Percentiles rank a stretch among this genome's conserved stretches.
phyloP scores from a whole-genome alignment of 2,329 filamentous ascomycete genomes.

The Aaosphaeria pasadenensis region DNA sequence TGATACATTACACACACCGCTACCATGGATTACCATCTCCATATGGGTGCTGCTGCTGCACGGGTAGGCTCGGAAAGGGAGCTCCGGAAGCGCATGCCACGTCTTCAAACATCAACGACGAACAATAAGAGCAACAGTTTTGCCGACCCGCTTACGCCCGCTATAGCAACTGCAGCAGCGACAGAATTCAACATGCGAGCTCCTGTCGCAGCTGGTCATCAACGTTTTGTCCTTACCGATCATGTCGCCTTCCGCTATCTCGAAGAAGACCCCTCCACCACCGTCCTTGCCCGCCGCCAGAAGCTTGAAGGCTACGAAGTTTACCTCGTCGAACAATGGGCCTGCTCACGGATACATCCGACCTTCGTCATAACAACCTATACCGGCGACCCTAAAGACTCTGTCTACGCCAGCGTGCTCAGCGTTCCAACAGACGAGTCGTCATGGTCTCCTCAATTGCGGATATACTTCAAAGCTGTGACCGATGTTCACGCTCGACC shows the following conservation, averaged over 20 bases:
- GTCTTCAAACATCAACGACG: slow-evolving; percentile 17
- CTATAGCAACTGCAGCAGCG: slow-evolving; percentile 6
- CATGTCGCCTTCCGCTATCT: slow-evolving; percentile 68
- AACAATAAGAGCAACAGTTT: slow-evolving; percentile 10
- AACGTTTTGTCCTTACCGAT: slow-evolving; percentile 64
- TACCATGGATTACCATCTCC: too few relatives aligned
- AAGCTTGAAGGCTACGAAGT: slow-evolving; percentile 81
- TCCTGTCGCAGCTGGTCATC: slow-evolving; percentile 39
- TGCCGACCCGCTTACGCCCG: not conserved
- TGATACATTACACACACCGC: too few relatives aligned
- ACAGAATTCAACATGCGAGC: slow-evolving; percentile 8
- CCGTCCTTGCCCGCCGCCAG: slow-evolving; percentile 68
- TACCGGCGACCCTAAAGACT: slow-evolving; percentile 79
- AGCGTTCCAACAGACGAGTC: slow-evolving; percentile 77
- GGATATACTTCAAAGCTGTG: slow-evolving; percentile 82
- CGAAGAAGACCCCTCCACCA: slow-evolving; percentile 76
- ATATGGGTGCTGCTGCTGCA: not conserved
- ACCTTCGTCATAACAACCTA: slow-evolving; percentile 92
- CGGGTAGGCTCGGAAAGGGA: slow-evolving; percentile 16
- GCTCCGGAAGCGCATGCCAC: slow-evolving; percentile 24
- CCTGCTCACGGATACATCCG: slow-evolving; percentile 83
- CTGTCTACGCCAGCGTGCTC: slow-evolving; percentile 75
- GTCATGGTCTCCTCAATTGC: slow-evolving; percentile 74
- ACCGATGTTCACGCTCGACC: slow-evolving; percentile 80
- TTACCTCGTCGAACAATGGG: slow-evolving; percentile 97